phyloP scores from a whole-genome alignment of 176 grass and related monocot species.

The Saccharum officinarum region DNA sequence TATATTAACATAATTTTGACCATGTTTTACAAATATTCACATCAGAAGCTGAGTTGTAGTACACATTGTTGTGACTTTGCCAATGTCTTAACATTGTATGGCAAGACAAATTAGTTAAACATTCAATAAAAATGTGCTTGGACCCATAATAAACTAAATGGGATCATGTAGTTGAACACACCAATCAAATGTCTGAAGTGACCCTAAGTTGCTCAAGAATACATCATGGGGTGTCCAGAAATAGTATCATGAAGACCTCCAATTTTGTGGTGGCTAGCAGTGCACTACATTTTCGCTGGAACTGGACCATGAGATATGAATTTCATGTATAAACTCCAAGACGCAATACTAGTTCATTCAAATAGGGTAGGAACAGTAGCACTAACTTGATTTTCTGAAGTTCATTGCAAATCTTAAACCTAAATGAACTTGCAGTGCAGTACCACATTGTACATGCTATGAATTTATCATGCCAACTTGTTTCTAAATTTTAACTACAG shows the following conservation, averaged over 20 bases:
- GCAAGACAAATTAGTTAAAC: background rate
- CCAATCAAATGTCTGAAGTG: background rate
- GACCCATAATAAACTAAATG: background rate
- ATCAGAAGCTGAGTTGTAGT: background rate
- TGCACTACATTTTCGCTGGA: conserved; percentile 25
- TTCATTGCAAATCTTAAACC: background rate
- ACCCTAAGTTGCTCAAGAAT: background rate
- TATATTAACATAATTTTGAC: background rate
- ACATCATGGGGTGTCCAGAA: background rate
- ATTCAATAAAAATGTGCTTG: background rate
- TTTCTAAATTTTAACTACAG: background rate
- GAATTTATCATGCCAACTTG: background rate
- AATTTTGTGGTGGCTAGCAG: background rate
- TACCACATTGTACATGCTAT: background rate
- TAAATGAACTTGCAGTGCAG: background rate
- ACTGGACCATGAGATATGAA: background rate
- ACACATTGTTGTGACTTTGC: background rate
- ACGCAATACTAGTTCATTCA: background rate
- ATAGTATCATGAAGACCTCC: background rate
- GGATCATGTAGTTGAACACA: background rate
- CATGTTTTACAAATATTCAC: background rate
- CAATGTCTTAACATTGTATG: background rate
- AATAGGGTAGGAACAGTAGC: background rate
- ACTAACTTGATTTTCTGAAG: background rate
- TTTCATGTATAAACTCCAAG: background rate